Evolutionary conservation across 768 basidiomycete species (phyloP).

Genomic region (Termitomyces sp.): DNA sequence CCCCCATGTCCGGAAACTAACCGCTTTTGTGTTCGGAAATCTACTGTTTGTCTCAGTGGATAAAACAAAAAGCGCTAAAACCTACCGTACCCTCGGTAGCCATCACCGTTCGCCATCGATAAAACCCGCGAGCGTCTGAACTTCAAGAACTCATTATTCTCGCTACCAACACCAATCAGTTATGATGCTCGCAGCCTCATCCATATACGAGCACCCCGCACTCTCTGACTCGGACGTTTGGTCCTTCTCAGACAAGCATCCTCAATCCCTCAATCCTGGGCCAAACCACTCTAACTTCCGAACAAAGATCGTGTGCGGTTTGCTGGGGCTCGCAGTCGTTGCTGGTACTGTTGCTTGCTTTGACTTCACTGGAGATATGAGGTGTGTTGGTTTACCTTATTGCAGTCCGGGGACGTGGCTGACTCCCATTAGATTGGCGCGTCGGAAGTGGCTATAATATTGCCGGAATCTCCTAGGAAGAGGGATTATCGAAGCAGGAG

Average conservation of each 20-base stretch:
- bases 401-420: neutral
- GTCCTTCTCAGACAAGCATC: slow-evolving; percentile 2
- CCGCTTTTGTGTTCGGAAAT: slow-evolving; percentile 5
- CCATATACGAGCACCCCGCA: slow-evolving; percentile 12
- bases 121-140: neutral
- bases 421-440: neutral
- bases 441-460: neutral
- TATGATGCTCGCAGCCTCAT: slow-evolving; percentile 11
- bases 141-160: neutral
- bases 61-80: neutral
- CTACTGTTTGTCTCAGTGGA: slow-evolving; percentile 1
- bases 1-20: too few species aligned
- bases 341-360: slow-evolving; percentile 1
- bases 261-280: neutral
- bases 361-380: neutral
- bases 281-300: neutral
- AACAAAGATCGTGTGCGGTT: neutral
- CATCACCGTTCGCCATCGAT: neutral
- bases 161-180: neutral
- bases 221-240: slow-evolving; percentile 13
- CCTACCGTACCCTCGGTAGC: neutral
- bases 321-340: slow-evolving; percentile 3
- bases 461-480: neutral
- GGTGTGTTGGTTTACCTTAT: neutral
- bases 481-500: neutral